Evolutionary conservation across 768 basidiomycete species (phyloP).

Genomic region (Cystofilobasidium ferigula): DNA sequence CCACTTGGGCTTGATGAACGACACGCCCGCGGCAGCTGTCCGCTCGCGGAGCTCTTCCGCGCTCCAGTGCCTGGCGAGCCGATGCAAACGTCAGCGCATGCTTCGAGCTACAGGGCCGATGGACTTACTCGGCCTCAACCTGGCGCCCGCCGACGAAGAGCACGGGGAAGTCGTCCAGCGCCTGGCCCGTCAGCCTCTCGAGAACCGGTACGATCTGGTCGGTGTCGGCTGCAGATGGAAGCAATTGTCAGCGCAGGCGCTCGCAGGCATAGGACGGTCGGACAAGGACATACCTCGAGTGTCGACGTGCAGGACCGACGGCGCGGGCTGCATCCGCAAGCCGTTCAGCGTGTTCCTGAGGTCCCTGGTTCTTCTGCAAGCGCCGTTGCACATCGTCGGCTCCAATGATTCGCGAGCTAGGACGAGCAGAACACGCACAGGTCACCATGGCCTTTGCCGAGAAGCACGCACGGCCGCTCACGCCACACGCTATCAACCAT

Average conservation of each 20-base stretch:
- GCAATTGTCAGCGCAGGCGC: background rate
- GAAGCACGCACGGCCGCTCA: background rate
- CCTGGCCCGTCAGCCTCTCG: background rate
- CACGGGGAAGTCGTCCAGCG: slow-evolving; percentile 4
- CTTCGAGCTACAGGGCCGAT: background rate
- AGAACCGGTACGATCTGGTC: slow-evolving; percentile 6
- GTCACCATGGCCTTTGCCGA: slow-evolving; percentile 13
- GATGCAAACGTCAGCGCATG: background rate
- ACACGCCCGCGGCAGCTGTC: background rate
- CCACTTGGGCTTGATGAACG: background rate
- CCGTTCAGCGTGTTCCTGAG: background rate
- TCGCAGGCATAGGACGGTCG: background rate
- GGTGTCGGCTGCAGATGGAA: slow-evolving; percentile 5
- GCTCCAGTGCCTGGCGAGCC: background rate
- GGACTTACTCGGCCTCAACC: background rate
- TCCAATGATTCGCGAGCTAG: background rate
- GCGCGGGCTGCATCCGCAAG: slow-evolving; percentile 2
- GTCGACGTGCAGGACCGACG: slow-evolving; percentile 4
- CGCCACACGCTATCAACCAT: slow-evolving; percentile 6
- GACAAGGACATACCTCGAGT: background rate
- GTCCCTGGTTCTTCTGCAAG: background rate
- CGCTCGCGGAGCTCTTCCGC: background rate
- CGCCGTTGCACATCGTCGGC: background rate
- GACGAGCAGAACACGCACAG: background rate
- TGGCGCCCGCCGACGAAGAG: slow-evolving; percentile 4